phyloP scores from a whole-genome alignment of 768 basidiomycete species.

The Phaffia tasmanica region DNA sequence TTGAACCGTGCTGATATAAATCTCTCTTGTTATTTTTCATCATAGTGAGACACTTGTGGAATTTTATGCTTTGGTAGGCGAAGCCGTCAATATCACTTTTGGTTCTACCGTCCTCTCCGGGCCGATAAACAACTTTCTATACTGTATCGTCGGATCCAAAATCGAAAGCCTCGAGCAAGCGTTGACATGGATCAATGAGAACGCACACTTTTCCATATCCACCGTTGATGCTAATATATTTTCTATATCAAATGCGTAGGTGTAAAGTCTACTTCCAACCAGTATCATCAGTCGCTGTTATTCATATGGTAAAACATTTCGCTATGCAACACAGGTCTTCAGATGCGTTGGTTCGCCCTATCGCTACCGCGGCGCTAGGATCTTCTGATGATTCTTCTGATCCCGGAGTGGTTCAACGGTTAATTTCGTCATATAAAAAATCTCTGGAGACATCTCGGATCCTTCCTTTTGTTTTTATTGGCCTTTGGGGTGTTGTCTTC shows the following conservation, averaged over 20 bases:
- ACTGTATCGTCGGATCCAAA: slow-evolving; percentile 83
- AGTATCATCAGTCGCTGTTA: too few relatives aligned
- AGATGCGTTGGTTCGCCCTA: slow-evolving; percentile 64
- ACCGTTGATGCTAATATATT: slow-evolving; percentile 63
- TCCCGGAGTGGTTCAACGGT: slow-evolving; percentile 54
- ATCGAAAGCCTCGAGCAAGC: slow-evolving; percentile 69
- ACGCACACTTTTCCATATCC: slow-evolving; percentile 69
- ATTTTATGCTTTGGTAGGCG: slow-evolving; percentile 79
- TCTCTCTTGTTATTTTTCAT: neutral
- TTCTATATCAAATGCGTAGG: slow-evolving; percentile 52
- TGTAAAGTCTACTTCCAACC: too few relatives aligned
- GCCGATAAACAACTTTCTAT: slow-evolving; percentile 75
- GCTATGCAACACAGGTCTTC: slow-evolving; percentile 40
- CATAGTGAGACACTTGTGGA: slow-evolving; percentile 34
- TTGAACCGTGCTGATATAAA: neutral
- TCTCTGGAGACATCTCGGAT: slow-evolving; percentile 68
- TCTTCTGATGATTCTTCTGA: slow-evolving; percentile 45
- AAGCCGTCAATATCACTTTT: slow-evolving; percentile 61
- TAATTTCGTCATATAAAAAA: slow-evolving; percentile 61
- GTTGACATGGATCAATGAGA: slow-evolving; percentile 80
- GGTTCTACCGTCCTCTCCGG: slow-evolving; percentile 69
- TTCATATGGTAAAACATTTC: too few relatives aligned
- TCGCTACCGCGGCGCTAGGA: slow-evolving; percentile 64
- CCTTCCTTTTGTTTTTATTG: slow-evolving; percentile 73
- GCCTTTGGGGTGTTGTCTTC: slow-evolving; percentile 70